Conservation (phyloP, 768 basidiomycete species). For the Collybiopsis confluens region DNA sequence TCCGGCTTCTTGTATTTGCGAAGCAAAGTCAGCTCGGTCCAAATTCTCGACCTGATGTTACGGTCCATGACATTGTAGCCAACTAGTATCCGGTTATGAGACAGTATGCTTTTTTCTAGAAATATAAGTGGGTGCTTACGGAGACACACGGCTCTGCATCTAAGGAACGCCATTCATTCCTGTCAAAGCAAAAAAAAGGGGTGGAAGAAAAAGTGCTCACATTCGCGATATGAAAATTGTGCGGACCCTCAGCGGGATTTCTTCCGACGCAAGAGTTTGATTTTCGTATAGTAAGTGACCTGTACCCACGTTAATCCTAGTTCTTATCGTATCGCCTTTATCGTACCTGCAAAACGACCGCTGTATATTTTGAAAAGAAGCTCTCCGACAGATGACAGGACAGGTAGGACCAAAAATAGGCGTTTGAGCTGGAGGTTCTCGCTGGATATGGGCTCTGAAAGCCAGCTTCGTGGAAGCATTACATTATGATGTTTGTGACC, state of each 20-base stretch:
- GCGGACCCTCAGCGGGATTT: conserved; percentile 19
- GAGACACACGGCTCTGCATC: conserved; percentile 44
- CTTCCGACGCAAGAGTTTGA: conserved; percentile 14
- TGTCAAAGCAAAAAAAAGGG: background rate
- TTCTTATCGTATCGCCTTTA: background rate
- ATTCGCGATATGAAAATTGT: conserved; percentile 43
- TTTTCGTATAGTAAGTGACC: conserved; percentile 26
- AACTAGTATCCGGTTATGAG: conserved; percentile 17
- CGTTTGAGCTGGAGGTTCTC: conserved; percentile 14
- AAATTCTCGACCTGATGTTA: conserved; percentile 14
- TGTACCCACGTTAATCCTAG: conserved; percentile 7
- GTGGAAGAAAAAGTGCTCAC: conserved; percentile 27
- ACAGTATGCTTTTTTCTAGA: background rate
- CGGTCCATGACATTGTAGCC: conserved; percentile 25
- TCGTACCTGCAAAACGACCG: conserved; percentile 22
- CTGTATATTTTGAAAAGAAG: conserved; percentile 25
- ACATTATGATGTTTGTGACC: conserved; percentile 34
- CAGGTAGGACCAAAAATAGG: conserved; percentile 6
- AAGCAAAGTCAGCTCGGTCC: conserved; percentile 17
- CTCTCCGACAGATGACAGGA: conserved; percentile 12
- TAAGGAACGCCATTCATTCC: conserved; percentile 16
- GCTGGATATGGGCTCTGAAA: conserved; percentile 23
- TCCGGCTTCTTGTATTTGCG: conserved; percentile 3
- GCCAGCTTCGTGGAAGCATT: conserved; percentile 54
- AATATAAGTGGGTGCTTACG: conserved; percentile 39